Conservation (phyloP, 139 green algal species). For the Volvox africanus region DNA sequence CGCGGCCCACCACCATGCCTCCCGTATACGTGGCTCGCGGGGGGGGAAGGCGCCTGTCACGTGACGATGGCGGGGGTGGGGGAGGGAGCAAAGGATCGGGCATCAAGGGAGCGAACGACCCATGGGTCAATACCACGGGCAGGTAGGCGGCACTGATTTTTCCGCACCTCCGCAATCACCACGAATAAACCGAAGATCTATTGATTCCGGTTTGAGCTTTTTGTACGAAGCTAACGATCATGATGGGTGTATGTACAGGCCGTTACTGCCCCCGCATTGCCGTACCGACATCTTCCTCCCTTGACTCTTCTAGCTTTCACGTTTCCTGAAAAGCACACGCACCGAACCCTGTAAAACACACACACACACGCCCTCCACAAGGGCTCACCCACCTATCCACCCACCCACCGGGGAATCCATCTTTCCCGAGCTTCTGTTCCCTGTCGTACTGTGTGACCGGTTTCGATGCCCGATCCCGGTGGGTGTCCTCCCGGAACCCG, state of each 20-base stretch:
- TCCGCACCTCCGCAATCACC: too few species aligned
- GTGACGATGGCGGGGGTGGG: background rate
- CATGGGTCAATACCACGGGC: too few species aligned
- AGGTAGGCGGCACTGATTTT: too few species aligned
- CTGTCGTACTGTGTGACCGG: background rate
- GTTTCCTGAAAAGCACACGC: too few species aligned
- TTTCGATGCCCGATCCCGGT: background rate
- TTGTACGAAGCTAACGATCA: too few species aligned
- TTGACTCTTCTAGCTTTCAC: too few species aligned
- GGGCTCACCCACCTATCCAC: background rate
- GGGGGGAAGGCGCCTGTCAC: conserved; percentile 11
- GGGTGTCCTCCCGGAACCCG: conserved; percentile 33
- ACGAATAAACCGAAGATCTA: too few species aligned
- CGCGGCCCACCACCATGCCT: conserved; percentile 10
- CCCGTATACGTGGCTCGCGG: background rate
- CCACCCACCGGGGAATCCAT: conserved; percentile 10
- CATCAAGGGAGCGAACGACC: too few species aligned
- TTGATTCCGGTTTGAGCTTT: too few species aligned
- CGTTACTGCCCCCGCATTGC: too few species aligned
- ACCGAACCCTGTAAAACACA: background rate
- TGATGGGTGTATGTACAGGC: too few species aligned
- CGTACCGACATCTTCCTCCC: too few species aligned
- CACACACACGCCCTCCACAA: background rate
- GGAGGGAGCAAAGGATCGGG: background rate
- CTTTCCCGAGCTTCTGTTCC: background rate